Evolutionary conservation across 2,329 filamentous ascomycete species (phyloP).

Genomic region (Cladosporium sp.): DNA sequence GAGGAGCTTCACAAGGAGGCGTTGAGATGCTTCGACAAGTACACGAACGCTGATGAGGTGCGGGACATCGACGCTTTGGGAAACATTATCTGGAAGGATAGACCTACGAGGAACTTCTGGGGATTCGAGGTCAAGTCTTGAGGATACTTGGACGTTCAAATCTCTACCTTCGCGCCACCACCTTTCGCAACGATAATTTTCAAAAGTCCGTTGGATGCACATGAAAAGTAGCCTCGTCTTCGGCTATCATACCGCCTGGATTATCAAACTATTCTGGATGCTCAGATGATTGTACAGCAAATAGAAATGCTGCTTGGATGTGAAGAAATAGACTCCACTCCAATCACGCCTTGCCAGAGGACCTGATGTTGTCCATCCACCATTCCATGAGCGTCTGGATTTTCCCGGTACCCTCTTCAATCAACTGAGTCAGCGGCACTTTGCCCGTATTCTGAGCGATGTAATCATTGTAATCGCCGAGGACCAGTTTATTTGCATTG

Average conservation of each 20-base stretch:
- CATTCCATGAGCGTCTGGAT: conserved; percentile 59
- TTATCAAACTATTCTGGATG: neutral
- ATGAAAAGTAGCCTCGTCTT: neutral
- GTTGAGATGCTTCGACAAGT: conserved; percentile 30
- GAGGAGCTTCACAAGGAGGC: conserved; percentile 28
- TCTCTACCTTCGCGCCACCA: neutral
- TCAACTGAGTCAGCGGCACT: conserved; percentile 53
- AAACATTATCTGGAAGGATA: conserved; percentile 36
- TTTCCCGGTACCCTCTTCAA: conserved; percentile 55
- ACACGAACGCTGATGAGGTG: conserved; percentile 31
- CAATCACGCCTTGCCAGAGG: conserved; percentile 37
- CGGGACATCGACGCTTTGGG: conserved; percentile 35
- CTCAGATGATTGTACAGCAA: neutral
- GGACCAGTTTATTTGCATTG: conserved; percentile 62
- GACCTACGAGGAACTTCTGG: conserved; percentile 35
- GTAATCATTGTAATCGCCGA: conserved; percentile 50
- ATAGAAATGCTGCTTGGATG: neutral
- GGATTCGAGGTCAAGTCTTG: conserved; percentile 25
- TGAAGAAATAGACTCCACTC: neutral
- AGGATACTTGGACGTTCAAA: neutral
- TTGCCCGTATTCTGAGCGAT: conserved; percentile 51
- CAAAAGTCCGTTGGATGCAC: neutral
- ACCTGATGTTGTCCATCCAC: conserved; percentile 55
- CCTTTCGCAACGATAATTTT: neutral
- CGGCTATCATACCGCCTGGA: neutral